Evolutionary conservation across 75 land plant genomes (phyloP).

Genomic region (Gnetum montanum): DNA sequence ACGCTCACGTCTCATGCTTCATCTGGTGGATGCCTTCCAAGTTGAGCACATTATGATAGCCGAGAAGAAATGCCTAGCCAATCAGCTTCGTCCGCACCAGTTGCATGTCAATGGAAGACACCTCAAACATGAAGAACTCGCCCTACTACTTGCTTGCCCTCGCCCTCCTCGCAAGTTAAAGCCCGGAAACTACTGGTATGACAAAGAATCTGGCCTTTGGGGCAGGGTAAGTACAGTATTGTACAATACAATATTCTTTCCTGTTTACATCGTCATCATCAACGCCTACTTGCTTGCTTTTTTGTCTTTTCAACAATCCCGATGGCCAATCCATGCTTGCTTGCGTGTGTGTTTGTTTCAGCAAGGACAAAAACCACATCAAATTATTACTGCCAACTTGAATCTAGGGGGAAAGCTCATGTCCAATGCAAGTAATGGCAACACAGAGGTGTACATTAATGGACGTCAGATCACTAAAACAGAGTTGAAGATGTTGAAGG

Average conservation of each 20-base stretch:
- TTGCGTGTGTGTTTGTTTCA: no score
- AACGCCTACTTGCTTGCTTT: no score
- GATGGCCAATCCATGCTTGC: no score
- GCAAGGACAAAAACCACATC: slow-evolving; percentile 88
- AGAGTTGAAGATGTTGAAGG: slow-evolving; percentile 82
- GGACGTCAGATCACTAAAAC: slow-evolving; percentile 81
- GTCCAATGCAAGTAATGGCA: slow-evolving; percentile 74
- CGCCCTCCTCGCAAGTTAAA: slow-evolving; percentile 71
- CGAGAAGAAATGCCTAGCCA: slow-evolving; percentile 84
- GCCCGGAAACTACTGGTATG: slow-evolving; percentile 95
- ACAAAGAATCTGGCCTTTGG: slow-evolving; percentile 90
- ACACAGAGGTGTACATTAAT: slow-evolving; percentile 81
- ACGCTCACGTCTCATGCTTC: slow-evolving; percentile 59
- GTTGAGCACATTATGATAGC: slow-evolving; percentile 91
- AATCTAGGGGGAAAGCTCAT: slow-evolving; percentile 67
- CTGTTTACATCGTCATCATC: no score
- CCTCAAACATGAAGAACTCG: slow-evolving; percentile 67
- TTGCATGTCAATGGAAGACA: slow-evolving; percentile 66
- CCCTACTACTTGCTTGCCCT: slow-evolving; percentile 54
- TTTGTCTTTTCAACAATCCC: no score
- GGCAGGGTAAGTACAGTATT: slow-evolving; percentile 87
- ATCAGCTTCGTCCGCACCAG: slow-evolving; percentile 90
- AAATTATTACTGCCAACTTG: slow-evolving; percentile 63
- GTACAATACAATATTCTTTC: no score
- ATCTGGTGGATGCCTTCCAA: slow-evolving; percentile 69